These are phyloP conservation scores for Echium plantagineum DNA, from an alignment of 257 asterid genomes.

Conservation along the genomic window DNA sequence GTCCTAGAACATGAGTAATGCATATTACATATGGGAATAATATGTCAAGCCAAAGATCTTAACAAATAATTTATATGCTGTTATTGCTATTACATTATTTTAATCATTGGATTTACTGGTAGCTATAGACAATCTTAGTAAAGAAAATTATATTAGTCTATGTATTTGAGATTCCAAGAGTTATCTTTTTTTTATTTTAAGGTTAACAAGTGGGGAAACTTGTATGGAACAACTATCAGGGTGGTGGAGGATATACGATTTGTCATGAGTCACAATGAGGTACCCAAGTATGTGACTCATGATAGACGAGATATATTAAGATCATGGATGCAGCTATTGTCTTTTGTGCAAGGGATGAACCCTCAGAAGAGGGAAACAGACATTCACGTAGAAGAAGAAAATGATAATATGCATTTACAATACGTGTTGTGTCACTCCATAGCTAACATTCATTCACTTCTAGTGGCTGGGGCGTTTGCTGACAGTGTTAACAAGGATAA, in stretches of 20 bases:
- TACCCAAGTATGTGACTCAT: slow-evolving; percentile 55
- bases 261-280: slow-evolving; percentile 84
- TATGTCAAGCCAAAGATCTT: no score
- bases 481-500: slow-evolving; percentile 24
- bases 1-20: no score
- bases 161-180: slow-evolving; percentile 7
- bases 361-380: slow-evolving; percentile 85
- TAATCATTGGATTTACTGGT: no score
- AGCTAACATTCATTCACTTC: slow-evolving; percentile 62
- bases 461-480: slow-evolving; percentile 82
- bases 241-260: slow-evolving; percentile 80
- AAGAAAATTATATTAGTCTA: background rate
- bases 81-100: no score
- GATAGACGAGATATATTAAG: slow-evolving; percentile 62
- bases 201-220: slow-evolving; percentile 72
- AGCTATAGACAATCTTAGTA: no score
- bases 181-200: slow-evolving; percentile 28
- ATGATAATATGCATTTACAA: slow-evolving; percentile 64
- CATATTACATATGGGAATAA: no score
- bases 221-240: slow-evolving; percentile 65
- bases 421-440: slow-evolving; percentile 60
- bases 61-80: no score
- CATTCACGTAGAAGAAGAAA: slow-evolving; percentile 77
- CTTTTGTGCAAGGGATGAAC: slow-evolving; percentile 91
- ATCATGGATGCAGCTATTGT: slow-evolving; percentile 75